Conservation (phyloP, 176 grass and related monocot species). For the Poa pratensis region DNA sequence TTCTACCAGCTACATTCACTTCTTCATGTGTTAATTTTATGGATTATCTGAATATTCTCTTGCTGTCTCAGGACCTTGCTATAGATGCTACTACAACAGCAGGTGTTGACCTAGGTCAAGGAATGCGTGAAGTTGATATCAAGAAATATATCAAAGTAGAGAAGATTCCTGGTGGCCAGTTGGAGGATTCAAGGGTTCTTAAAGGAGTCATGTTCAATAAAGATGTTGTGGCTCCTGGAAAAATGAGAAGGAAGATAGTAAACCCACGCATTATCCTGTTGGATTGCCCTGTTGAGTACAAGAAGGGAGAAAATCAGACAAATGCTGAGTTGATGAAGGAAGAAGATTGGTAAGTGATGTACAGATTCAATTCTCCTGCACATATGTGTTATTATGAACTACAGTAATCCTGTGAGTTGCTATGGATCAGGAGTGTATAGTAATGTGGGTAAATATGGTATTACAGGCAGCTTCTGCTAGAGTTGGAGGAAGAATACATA, state of each 20-base stretch:
- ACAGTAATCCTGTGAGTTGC: not conserved
- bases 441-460: constrained; percentile 26
- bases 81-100: constrained; percentile 92
- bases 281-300: constrained; percentile 95
- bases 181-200: constrained; percentile 91
- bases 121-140: constrained; percentile 94
- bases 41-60: constrained; percentile 21
- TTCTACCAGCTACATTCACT: not conserved
- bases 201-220: constrained; percentile 99
- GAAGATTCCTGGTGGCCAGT: constrained; percentile 93
- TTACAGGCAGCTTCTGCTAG: constrained; percentile 89
- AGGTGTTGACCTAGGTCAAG: constrained; percentile 94
- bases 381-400: constrained; percentile 5
- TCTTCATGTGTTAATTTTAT: constrained; percentile 24
- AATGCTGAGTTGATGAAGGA: constrained; percentile 97
- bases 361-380: not conserved
- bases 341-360: constrained; percentile 85
- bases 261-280: constrained; percentile 97
- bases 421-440: not conserved
- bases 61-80: constrained; percentile 83
- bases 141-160: constrained; percentile 99
- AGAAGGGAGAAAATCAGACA: constrained; percentile 99
- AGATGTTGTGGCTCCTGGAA: constrained; percentile 96
- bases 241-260: constrained; percentile 95
- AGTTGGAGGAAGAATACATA: constrained; percentile 99